Percentiles rank a stretch among this genome's conserved stretches.
phyloP scores from a whole-genome alignment of 495 filamentous ascomycete genomes.

The Xylaria longipes region DNA sequence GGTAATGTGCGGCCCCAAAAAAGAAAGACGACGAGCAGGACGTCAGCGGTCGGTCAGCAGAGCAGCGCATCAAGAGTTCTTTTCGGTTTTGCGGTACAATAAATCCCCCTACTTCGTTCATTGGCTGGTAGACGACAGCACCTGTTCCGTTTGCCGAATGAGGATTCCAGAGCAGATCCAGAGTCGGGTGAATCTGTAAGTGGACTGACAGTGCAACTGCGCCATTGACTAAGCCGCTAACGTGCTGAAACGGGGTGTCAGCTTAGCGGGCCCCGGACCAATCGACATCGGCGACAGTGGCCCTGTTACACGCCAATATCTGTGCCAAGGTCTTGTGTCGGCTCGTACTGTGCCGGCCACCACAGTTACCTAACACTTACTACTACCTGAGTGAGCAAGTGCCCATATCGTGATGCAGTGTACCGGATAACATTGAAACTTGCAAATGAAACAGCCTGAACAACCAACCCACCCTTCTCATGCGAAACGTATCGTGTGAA shows the following conservation, averaged over 20 bases:
- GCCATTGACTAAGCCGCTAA: neutral
- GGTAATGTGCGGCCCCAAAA: neutral
- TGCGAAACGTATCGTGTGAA: neutral
- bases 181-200: conserved; percentile 4
- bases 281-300: neutral
- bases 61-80: neutral
- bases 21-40: neutral
- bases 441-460: neutral
- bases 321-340: conserved; percentile 17
- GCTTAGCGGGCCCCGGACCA: conserved; percentile 10
- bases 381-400: neutral
- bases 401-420: neutral
- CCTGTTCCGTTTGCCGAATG: conserved; percentile 18
- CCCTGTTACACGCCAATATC: neutral
- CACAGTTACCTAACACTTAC: neutral
- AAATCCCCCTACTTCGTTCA: neutral
- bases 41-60: neutral
- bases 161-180: conserved; percentile 2
- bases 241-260: conserved; percentile 19
- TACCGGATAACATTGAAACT: neutral
- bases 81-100: neutral
- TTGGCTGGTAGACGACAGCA: neutral
- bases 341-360: neutral
- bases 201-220: neutral
- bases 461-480: neutral